Evolutionary conservation across 257 asterid genomes (phyloP), one percentile per base, ranked within the genome.

Genomic region (Eucommia ulmoides): DNA sequence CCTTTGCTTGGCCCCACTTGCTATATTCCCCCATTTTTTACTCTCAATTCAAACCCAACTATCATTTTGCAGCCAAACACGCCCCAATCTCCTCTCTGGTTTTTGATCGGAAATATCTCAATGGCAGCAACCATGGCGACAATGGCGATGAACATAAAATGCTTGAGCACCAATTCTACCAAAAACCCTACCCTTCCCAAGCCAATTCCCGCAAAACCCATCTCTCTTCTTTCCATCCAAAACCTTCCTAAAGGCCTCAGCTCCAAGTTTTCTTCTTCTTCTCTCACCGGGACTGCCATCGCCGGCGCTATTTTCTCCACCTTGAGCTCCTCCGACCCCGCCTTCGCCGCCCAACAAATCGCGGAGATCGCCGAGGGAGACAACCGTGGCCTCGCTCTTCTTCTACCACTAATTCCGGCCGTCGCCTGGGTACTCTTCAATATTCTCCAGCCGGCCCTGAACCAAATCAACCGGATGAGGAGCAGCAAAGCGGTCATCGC

Each of bases 361-460:
- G 87, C 94, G 23, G 93, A 78, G 7, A 61, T 83, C 14, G 98
- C 98, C 0, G 94, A 81, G 6, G 94, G 92, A 8, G 98, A 91
- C 65, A 91, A 65, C 78, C 81, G 96, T 8, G 98, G 93, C 0
- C 29, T 74, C 0, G 93, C 93, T 14, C 92, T 89, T 24, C 68
- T 89, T 24, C 33, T 89, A 38, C 94, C 94, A 0, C 12, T 89
- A 20, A 47, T 83, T 58, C 98, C 98, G 1, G 98, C 98, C 10
- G 15, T 89, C 0, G 75, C 74, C 0, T 91, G 96, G 98, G 98
- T 89, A 47, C 83, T 82, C 0, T 89, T 35, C 81, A 89, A 89
- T 72, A 89, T 85, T 16, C 74, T 86, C 35, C 93, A 86, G 64
- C 96, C 98, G 1, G 87, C 95, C 0, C 70, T 86, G 0, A 91